A percentile compares a stretch with the other conserved stretches of the same genome.
phyloP scores from a whole-genome alignment of 352 stramenopile species.

The Globisporangium radiosum region DNA sequence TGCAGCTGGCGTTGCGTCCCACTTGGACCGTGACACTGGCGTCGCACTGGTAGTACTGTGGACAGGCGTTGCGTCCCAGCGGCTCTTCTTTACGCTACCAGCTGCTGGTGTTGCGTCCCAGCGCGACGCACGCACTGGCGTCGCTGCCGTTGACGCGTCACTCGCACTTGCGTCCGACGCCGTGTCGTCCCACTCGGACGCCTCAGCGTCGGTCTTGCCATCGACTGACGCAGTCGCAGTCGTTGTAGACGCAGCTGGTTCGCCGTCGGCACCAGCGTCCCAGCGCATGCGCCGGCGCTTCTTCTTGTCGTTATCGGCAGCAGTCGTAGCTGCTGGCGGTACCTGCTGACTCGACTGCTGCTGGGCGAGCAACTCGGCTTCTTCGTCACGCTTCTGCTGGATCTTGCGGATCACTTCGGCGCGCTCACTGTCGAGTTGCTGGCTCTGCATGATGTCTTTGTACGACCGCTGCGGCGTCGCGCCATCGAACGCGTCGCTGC shows the following conservation, averaged over 20 bases:
- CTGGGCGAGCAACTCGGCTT: conserved; percentile 30
- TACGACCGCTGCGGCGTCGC: conserved; percentile 76
- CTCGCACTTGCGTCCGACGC: conserved; percentile 29
- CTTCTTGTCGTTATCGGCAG: conserved; percentile 33
- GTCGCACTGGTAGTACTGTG: conserved; percentile 25
- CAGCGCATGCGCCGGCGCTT: conserved; percentile 74
- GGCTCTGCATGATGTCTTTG: conserved; percentile 89
- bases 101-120: conserved; percentile 61
- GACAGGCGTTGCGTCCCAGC: conserved; percentile 79
- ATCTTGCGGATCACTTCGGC: conserved; percentile 86
- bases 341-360: conserved; percentile 22
- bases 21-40: conserved; percentile 53
- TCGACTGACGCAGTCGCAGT: conserved; percentile 5
- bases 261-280: conserved; percentile 54
- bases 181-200: conserved; percentile 69
- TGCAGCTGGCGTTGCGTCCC: conserved; percentile 90
- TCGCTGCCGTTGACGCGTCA: conserved; percentile 31
- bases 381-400: conserved; percentile 71
- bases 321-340: not conserved
- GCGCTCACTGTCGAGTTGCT: conserved; percentile 84
- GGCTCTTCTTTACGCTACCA: conserved; percentile 56
- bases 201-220: conserved; percentile 56
- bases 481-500: conserved; percentile 87
- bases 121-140: conserved; percentile 55
- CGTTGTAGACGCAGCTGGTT: not conserved